A percentile compares a stretch with the other conserved stretches of the same genome.
Evolutionary conservation across 306 rosid species (phyloP).

Genomic region (Quercus alba): DNA sequence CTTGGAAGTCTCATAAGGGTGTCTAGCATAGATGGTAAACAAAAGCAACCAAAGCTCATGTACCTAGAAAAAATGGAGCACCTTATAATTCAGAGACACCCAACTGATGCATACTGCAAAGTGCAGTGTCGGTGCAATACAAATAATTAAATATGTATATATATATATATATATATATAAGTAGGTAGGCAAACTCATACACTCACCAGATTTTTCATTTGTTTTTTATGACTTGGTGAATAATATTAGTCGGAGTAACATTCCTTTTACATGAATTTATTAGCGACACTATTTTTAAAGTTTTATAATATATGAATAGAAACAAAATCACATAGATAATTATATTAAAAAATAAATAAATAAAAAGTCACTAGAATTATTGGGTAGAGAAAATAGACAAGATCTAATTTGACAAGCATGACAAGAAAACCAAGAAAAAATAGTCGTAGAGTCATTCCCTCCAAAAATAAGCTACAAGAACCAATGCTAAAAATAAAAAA

Average conservation of each 20-base stretch:
- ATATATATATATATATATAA: too few species aligned
- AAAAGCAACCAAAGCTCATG: constrained; percentile 31
- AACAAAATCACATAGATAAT: too few species aligned
- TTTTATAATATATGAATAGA: too few species aligned
- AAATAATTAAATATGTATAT: not conserved
- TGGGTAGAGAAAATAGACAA: constrained; percentile 3
- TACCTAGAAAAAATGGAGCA: constrained; percentile 30
- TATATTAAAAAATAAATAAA: too few species aligned
- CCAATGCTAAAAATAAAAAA: not conserved
- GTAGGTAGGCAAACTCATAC: too few species aligned
- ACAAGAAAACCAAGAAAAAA: constrained; percentile 24
- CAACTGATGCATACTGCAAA: constrained; percentile 8
- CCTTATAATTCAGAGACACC: constrained; percentile 15
- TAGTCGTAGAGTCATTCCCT: not conserved
- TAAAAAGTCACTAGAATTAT: too few species aligned
- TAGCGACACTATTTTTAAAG: too few species aligned
- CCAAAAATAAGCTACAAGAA: constrained; percentile 4
- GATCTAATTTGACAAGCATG: not conserved
- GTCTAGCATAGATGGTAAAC: constrained; percentile 7
- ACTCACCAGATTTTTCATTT: too few species aligned
- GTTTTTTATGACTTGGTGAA: too few species aligned
- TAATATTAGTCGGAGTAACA: too few species aligned
- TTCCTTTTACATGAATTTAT: too few species aligned
- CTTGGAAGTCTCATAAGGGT: constrained; percentile 39
- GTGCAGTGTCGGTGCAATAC: constrained; percentile 10